Evolutionary conservation across 2,329 filamentous ascomycete genomes (phyloP).

Genomic region (Rhynchosporium agropyri): DNA sequence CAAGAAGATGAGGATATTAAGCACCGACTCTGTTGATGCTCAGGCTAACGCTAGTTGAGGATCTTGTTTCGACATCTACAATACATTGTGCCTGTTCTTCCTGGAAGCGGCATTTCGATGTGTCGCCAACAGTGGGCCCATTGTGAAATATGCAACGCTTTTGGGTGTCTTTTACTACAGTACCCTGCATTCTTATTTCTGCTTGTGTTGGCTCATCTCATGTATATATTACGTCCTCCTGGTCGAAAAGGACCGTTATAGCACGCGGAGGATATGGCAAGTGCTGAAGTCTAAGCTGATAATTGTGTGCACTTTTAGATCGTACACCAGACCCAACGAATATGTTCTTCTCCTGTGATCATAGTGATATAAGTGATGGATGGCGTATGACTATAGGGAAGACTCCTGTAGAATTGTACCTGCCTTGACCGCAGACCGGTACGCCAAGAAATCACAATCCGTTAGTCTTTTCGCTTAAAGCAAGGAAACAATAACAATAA

Average conservation of each 20-base stretch:
- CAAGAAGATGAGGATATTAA: constrained; percentile 58
- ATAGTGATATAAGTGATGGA: neutral
- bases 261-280: neutral
- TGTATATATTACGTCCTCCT: neutral
- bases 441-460: no score
- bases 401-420: no score
- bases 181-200: neutral
- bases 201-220: neutral
- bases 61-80: constrained; percentile 19
- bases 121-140: neutral
- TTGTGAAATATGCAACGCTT: neutral
- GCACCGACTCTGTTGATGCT: constrained; percentile 45
- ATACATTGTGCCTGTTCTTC: neutral
- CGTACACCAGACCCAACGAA: no score
- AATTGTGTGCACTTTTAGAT: no score
- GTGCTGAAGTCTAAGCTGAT: neutral
- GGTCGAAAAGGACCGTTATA: neutral
- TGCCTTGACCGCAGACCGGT: no score
- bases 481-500: no score
- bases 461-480: no score
- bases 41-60: constrained; percentile 52
- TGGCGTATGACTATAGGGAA: no score
- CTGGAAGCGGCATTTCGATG: neutral
- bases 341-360: neutral
- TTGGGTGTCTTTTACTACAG: neutral